phyloP scores from a whole-genome alignment of 306 rosid genomes.

The Begonia masoniana region DNA sequence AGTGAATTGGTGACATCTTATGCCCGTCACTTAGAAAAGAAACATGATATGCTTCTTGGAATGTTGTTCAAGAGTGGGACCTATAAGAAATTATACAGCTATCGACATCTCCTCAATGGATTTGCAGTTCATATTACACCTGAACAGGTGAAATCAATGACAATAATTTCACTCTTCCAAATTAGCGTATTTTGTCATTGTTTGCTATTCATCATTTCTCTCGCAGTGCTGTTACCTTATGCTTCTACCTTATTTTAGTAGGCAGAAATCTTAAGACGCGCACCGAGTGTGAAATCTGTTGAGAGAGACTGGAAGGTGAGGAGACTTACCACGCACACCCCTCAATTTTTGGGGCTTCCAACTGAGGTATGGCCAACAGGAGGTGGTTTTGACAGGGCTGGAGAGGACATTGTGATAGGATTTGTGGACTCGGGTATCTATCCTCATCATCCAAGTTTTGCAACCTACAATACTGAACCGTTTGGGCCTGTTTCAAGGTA shows the following conservation, averaged over 20 bases:
- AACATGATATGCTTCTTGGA: conserved; percentile 89
- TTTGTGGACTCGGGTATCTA: conserved; percentile 93
- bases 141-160: conserved; percentile 75
- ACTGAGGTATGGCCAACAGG: conserved; percentile 99
- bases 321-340: conserved; percentile 91
- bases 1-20: conserved; percentile 78
- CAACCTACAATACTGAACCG: conserved; percentile 48
- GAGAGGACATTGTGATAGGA: conserved; percentile 94
- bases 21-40: conserved; percentile 77
- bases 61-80: conserved; percentile 72
- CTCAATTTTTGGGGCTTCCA: conserved; percentile 98
- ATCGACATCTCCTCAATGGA: conserved; percentile 92
- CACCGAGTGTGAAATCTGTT: conserved; percentile 83
- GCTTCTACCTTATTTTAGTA: conserved; percentile 49
- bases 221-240: conserved; percentile 20
- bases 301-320: conserved; percentile 93
- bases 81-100: conserved; percentile 79
- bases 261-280: conserved; percentile 85
- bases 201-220: conserved; percentile 3
- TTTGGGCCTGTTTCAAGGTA: conserved; percentile 76
- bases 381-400: conserved; percentile 97
- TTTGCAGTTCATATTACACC: conserved; percentile 85
- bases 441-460: conserved; percentile 92
- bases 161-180: not conserved
- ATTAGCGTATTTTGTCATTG: too few relatives aligned